These are phyloP conservation scores for Annona squamosa DNA, from an alignment of 164 flowering plant species.

Conservation along the genomic window DNA sequence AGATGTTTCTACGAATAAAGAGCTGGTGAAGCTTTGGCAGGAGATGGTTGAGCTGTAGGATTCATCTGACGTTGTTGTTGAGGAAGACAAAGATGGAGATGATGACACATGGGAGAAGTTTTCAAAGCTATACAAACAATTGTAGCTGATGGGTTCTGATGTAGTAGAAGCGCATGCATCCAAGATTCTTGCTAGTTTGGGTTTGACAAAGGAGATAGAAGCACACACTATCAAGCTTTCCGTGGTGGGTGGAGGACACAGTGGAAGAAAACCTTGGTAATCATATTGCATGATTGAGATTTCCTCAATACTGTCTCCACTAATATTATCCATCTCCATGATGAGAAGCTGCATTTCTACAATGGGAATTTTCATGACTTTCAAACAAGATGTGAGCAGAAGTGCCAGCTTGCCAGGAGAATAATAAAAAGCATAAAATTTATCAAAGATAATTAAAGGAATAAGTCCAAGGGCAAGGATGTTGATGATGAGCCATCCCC, in stretches of 20 bases:
- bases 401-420: conserved; percentile 68
- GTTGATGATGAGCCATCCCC: too few species aligned
- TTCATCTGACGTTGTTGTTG: too few species aligned
- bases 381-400: conserved; percentile 69
- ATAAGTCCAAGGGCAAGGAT: conserved; percentile 49
- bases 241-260: conserved; percentile 74
- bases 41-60: conserved; percentile 55
- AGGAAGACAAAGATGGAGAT: too few species aligned
- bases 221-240: conserved; percentile 44
- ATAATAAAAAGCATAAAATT: conserved; percentile 60
- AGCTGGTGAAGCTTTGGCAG: too few species aligned
- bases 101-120: too few species aligned
- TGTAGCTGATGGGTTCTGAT: too few species aligned
- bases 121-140: too few species aligned
- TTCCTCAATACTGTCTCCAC: too few species aligned
- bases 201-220: conserved; percentile 76
- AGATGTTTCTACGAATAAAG: too few species aligned
- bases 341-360: conserved; percentile 57
- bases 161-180: conserved; percentile 85
- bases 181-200: conserved; percentile 77
- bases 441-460: conserved; percentile 64
- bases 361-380: conserved; percentile 76
- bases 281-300: conserved; percentile 80
- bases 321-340: conserved; percentile 81
- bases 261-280: conserved; percentile 81